Base-by-base conservation (phyloP, 768 basidiomycete species). In the Russula ochroleuca region DNA sequence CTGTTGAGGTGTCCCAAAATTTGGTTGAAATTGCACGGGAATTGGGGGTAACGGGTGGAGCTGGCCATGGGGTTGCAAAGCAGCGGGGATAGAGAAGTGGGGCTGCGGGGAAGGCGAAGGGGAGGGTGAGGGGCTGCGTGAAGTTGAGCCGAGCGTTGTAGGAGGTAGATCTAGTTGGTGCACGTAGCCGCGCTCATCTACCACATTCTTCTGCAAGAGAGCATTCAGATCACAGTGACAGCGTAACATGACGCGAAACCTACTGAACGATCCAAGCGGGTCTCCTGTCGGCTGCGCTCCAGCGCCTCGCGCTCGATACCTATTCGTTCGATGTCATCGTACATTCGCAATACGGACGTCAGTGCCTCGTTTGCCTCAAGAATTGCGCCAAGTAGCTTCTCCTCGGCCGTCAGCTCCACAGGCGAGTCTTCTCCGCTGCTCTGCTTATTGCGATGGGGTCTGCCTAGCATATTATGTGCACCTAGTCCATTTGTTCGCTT, bases 301-400 rank as follows among this genome's bases (percentile, higher is more conserved):
- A 90, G 81, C 2, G 83, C 81, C 68, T 82, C 80, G 23, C 83
- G 76, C 73, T 90, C 75, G 59, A 81, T 69, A 21, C 74, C 90
- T 19, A 92, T 78, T 23, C 85, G 78, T 66, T 86, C 80, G 40
- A 93, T 76, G 69, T 96, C 92, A 13, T 93, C 88, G 68, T 93
- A 86, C 70, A 90, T 83, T 56, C 80, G 77, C 62, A 94, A 72
- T 2, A 85, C 88, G 41, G 83, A 85, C 3, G 86, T 65, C 28
- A 95, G 79, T 50, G 85, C 85, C 58, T 80, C 85, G 71, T 94
- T 87, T 6, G 92, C 88, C 21, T 78, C 83, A 21, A 96, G 79
- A 63, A 95, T 75, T 15, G 83, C 82, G 9, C 81, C 87, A 40
- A 95, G 78, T 6, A 94, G 80, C 68, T 85, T 77, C 71, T 94